These are phyloP conservation scores for Sclerotinia subarctica DNA, from an alignment of 2,329 filamentous ascomycete genomes.

Conservation along the genomic window DNA sequence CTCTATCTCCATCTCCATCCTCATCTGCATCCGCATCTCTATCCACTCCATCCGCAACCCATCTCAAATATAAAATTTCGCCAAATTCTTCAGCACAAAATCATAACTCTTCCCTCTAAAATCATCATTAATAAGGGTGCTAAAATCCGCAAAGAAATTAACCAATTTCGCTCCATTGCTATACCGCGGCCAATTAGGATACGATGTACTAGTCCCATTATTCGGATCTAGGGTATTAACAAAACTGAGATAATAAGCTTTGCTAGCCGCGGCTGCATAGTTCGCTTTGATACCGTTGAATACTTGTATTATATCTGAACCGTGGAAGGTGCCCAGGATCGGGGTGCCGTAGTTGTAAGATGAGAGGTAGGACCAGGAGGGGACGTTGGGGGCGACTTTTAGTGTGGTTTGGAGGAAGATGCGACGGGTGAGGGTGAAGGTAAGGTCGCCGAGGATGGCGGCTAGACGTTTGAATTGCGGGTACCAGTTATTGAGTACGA, in stretches of 20 bases:
- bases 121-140: slow-evolving; percentile 45
- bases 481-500: slow-evolving; percentile 66
- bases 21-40: no score
- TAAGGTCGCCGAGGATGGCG: slow-evolving; percentile 71
- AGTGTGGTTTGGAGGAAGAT: slow-evolving; percentile 53
- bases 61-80: slow-evolving; percentile 28
- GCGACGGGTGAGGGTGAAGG: slow-evolving; percentile 70
- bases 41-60: not conserved
- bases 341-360: slow-evolving; percentile 70
- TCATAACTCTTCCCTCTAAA: slow-evolving; percentile 47
- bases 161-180: slow-evolving; percentile 46
- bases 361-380: slow-evolving; percentile 71
- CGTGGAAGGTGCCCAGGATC: slow-evolving; percentile 74
- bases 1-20: no score
- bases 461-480: slow-evolving; percentile 75
- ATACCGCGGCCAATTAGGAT: slow-evolving; percentile 51
- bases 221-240: slow-evolving; percentile 70
- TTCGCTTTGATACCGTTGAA: slow-evolving; percentile 46
- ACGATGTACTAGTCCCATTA: slow-evolving; percentile 44
- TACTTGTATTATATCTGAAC: slow-evolving; percentile 63
- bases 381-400: slow-evolving; percentile 53
- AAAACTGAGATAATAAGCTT: slow-evolving; percentile 71
- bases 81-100: slow-evolving; percentile 40
- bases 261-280: slow-evolving; percentile 54
- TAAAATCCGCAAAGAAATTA: slow-evolving; percentile 44